These are phyloP conservation scores for Penicillium daleae DNA, from an alignment of 495 filamentous ascomycete genomes.

Conservation along the genomic window DNA sequence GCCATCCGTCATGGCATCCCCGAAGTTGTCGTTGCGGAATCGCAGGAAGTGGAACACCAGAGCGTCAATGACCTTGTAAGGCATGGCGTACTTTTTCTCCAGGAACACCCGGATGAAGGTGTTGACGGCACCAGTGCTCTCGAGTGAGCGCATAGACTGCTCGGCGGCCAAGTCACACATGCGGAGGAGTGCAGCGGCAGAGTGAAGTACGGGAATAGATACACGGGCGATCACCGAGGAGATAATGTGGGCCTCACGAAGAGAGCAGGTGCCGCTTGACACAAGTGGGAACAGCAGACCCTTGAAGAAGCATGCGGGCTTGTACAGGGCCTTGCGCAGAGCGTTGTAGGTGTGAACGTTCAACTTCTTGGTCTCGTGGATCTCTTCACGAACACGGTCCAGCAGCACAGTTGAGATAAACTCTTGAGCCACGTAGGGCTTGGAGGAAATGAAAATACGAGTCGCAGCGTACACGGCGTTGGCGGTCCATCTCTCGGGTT, in stretches of 20 bases:
- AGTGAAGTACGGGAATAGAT: conserved; percentile 85
- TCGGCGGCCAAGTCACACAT: conserved; percentile 93
- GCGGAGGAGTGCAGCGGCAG: conserved; percentile 85
- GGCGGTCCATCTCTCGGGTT: conserved; percentile 82
- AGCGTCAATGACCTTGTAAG: conserved; percentile 91
- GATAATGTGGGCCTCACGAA: conserved; percentile 90
- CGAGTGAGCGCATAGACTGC: conserved; percentile 72
- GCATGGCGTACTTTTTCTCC: conserved; percentile 96
- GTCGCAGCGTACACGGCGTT: conserved; percentile 87
- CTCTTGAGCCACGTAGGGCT: conserved; percentile 71
- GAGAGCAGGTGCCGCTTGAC: conserved; percentile 72
- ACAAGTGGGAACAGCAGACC: conserved; percentile 92
- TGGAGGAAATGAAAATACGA: conserved; percentile 82
- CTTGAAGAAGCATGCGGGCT: conserved; percentile 96
- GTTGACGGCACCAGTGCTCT: conserved; percentile 83
- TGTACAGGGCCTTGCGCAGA: conserved; percentile 91
- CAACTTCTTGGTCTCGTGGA: conserved; percentile 83
- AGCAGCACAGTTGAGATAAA: conserved; percentile 84
- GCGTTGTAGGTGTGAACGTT: conserved; percentile 94
- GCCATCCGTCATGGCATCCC: conserved; percentile 51
- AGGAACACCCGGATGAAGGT: conserved; percentile 89
- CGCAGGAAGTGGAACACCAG: conserved; percentile 96
- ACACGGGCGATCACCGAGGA: conserved; percentile 80
- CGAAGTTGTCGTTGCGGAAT: conserved; percentile 66
- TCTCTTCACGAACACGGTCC: conserved; percentile 86